Evolutionary conservation across 345 rosid genomes (phyloP).

Genomic region (Microcos paniculata): DNA sequence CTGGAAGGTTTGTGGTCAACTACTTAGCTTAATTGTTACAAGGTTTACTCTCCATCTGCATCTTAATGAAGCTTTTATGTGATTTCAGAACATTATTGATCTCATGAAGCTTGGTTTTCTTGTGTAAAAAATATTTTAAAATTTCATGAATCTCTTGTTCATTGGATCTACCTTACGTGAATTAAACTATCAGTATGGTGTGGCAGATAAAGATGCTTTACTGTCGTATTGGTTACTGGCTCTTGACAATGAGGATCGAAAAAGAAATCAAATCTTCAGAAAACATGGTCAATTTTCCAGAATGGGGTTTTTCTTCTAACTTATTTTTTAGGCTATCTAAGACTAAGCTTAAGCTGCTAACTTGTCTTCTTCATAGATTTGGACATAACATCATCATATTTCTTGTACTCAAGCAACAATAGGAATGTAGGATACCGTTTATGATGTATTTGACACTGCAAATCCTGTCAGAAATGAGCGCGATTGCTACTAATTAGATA

Average conservation of each 20-base stretch:
- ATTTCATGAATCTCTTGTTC: not conserved
- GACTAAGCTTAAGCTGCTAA: not conserved
- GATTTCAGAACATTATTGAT: not conserved
- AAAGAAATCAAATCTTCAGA: conserved; percentile 1
- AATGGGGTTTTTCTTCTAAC: not conserved
- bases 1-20: conserved; percentile 68
- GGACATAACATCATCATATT: not conserved
- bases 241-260: not conserved
- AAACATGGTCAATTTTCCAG: not conserved
- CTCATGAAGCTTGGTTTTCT: conserved; percentile 13
- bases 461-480: conserved; percentile 6
- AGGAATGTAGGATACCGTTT: not conserved
- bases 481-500: not conserved
- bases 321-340: not conserved
- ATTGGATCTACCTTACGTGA: conserved; percentile 1
- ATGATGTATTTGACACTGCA: not conserved
- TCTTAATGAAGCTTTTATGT: not conserved
- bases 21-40: not conserved
- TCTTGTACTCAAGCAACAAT: not conserved
- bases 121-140: not conserved
- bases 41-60: not conserved
- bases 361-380: not conserved
- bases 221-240: not conserved
- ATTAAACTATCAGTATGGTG: not conserved
- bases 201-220: not conserved